Evolutionary conservation across 306 rosid species (phyloP).

Genomic region (Quercus variabilis): DNA sequence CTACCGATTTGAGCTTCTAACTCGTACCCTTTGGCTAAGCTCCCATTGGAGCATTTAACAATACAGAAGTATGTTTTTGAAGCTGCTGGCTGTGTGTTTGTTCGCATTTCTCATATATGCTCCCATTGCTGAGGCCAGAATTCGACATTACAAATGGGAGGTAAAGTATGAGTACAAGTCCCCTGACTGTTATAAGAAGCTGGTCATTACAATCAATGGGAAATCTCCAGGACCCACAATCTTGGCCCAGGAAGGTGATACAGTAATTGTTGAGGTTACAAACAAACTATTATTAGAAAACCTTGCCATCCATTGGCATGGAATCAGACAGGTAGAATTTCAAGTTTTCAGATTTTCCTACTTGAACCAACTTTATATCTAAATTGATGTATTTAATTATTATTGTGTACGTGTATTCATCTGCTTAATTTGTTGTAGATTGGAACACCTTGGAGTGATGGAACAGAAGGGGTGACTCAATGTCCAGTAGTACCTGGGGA

Average conservation of each 20-base stretch:
- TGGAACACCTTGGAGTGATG: conserved; percentile 92
- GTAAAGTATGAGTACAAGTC: conserved; percentile 65
- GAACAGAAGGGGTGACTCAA: conserved; percentile 88
- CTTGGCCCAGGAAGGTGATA: conserved; percentile 70
- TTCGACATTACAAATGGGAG: conserved; percentile 63
- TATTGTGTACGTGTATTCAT: neutral
- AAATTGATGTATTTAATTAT: neutral
- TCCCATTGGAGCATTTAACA: neutral
- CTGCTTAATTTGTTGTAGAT: conserved; percentile 28
- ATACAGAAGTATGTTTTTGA: neutral
- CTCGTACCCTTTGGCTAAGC: neutral
- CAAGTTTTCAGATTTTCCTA: neutral
- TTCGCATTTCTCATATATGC: conserved; percentile 14
- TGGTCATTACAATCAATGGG: conserved; percentile 70
- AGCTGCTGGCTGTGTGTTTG: conserved; percentile 29
- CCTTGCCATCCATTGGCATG: conserved; percentile 91
- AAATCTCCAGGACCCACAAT: conserved; percentile 81
- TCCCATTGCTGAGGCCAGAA: conserved; percentile 41
- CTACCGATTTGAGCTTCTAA: no score
- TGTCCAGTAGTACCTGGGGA: conserved; percentile 84
- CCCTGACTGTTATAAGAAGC: conserved; percentile 78
- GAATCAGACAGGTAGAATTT: conserved; percentile 64
- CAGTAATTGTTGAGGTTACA: conserved; percentile 62
- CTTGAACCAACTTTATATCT: no score
- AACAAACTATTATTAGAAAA: conserved; percentile 68